Conservation (phyloP, 352 stramenopile species). For the Plasmopara viticola region DNA sequence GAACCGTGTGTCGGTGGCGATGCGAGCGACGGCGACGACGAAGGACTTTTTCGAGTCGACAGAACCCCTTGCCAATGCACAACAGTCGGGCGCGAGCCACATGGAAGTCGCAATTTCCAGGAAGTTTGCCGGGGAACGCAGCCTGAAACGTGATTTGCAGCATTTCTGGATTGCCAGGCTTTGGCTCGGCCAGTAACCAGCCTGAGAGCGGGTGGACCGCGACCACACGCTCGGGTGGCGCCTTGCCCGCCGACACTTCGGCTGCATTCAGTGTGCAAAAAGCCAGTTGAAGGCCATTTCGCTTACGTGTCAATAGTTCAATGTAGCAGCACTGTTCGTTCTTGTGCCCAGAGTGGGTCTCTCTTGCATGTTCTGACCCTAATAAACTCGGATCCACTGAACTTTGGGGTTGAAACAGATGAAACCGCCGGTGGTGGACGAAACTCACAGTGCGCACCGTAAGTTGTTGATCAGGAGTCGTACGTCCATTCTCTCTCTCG, state of each 20-base stretch:
- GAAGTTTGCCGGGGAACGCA: slow-evolving; percentile 16
- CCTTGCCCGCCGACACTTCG: slow-evolving; percentile 26
- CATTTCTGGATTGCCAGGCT: slow-evolving; percentile 6
- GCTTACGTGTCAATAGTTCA: slow-evolving; percentile 22
- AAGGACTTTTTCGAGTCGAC: slow-evolving; percentile 26
- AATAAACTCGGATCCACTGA: slow-evolving; percentile 11
- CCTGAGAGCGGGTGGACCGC: slow-evolving; percentile 27
- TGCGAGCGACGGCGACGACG: slow-evolving; percentile 15
- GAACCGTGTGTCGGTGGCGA: slow-evolving; percentile 7
- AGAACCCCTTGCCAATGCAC: slow-evolving; percentile 21
- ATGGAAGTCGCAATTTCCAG: slow-evolving; percentile 12
- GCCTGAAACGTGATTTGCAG: slow-evolving; percentile 28
- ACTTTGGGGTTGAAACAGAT: slow-evolving; percentile 10
- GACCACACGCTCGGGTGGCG: slow-evolving; percentile 22
- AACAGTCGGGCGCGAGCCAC: slow-evolving; percentile 21
- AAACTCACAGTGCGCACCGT: slow-evolving; percentile 32
- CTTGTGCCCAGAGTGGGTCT: slow-evolving; percentile 4
- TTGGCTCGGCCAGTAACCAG: slow-evolving; percentile 23
- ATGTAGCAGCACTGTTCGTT: slow-evolving; percentile 33
- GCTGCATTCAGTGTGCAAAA: slow-evolving; percentile 22
- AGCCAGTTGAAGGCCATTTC: slow-evolving; percentile 18
- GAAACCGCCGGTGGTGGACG: slow-evolving; percentile 11
- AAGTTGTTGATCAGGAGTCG: slow-evolving; percentile 14
- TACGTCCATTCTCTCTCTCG: background rate
- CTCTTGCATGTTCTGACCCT: slow-evolving; percentile 4